phyloP scores from a whole-genome alignment of 768 basidiomycete genomes.

The Boletus pseudopeckii region DNA sequence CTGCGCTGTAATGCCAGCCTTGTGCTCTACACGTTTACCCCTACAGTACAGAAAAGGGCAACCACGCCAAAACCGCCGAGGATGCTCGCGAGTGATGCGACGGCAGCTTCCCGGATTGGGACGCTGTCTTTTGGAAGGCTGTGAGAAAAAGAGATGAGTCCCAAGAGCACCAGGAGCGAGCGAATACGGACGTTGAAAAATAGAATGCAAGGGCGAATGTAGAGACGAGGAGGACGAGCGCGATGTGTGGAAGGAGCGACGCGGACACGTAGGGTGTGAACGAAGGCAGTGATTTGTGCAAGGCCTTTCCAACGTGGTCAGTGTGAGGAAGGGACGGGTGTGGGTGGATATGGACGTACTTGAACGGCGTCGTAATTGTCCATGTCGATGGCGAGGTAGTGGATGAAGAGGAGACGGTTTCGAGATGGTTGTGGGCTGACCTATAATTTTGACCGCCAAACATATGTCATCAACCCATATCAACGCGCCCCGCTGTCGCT shows the following conservation, averaged over 20 bases:
- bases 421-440: constrained; percentile 35
- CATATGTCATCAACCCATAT: constrained; percentile 59
- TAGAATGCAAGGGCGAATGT: constrained; percentile 90
- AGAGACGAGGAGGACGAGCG: constrained; percentile 64
- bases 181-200: constrained; percentile 65
- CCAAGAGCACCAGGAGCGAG: not conserved
- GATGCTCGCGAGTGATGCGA: constrained; percentile 69
- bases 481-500: constrained; percentile 26
- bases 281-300: constrained; percentile 63
- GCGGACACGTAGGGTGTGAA: constrained; percentile 73
- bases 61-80: constrained; percentile 89
- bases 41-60: constrained; percentile 59
- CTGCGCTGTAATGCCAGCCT: constrained; percentile 4
- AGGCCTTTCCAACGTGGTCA: constrained; percentile 38
- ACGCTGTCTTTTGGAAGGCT: constrained; percentile 77
- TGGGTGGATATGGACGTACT: constrained; percentile 36
- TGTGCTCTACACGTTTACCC: constrained; percentile 30
- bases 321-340: not conserved
- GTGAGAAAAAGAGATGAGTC: constrained; percentile 15
- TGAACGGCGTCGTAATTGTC: constrained; percentile 52
- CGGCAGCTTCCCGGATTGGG: constrained; percentile 61
- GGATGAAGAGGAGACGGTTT: not conserved
- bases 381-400: constrained; percentile 36
- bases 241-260: constrained; percentile 65
- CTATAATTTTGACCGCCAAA: constrained; percentile 46